Conservation (phyloP, 495 filamentous ascomycete genomes). For the Saxophila tyrrhenica region DNA sequence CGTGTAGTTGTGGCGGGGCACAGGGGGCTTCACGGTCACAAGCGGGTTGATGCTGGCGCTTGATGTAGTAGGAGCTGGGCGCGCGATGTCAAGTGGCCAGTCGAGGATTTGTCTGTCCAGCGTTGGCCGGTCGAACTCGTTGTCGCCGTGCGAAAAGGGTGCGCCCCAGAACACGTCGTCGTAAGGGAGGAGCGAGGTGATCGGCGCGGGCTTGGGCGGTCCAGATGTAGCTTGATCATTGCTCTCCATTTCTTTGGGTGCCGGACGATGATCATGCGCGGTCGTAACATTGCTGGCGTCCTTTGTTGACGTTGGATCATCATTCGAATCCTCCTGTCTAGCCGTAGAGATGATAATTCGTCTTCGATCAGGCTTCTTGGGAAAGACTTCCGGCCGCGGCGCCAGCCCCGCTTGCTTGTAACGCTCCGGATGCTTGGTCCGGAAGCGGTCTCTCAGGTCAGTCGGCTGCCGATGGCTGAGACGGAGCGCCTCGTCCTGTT, state of each 20-base stretch:
- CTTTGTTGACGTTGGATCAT: too few relatives aligned
- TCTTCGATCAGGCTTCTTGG: conserved; percentile 14
- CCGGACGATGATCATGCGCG: too few relatives aligned
- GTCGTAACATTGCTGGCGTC: too few relatives aligned
- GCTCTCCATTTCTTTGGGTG: conserved; percentile 8
- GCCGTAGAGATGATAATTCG: too few relatives aligned
- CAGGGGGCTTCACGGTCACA: conserved; percentile 13
- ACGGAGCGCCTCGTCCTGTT: conserved; percentile 55
- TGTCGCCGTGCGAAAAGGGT: conserved; percentile 16
- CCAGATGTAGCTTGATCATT: neutral
- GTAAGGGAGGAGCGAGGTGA: conserved; percentile 4
- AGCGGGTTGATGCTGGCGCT: conserved; percentile 19
- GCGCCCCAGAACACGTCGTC: conserved; percentile 19
- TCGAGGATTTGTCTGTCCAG: conserved; percentile 28
- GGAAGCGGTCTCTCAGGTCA: conserved; percentile 71
- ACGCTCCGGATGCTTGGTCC: conserved; percentile 66
- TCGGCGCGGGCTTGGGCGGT: conserved; percentile 7
- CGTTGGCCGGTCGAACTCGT: conserved; percentile 19
- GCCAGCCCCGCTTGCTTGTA: conserved; percentile 42
- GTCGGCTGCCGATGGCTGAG: conserved; percentile 58
- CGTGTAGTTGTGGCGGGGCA: conserved; percentile 9
- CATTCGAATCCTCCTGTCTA: too few relatives aligned
- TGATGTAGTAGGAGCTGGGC: neutral
- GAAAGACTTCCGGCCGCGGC: conserved; percentile 5
- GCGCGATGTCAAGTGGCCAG: conserved; percentile 16